Percentiles rank a stretch among this genome's conserved stretches.
Evolutionary conservation across 257 asterid genomes (phyloP).

Genomic region (Plectranthus barbatus): DNA sequence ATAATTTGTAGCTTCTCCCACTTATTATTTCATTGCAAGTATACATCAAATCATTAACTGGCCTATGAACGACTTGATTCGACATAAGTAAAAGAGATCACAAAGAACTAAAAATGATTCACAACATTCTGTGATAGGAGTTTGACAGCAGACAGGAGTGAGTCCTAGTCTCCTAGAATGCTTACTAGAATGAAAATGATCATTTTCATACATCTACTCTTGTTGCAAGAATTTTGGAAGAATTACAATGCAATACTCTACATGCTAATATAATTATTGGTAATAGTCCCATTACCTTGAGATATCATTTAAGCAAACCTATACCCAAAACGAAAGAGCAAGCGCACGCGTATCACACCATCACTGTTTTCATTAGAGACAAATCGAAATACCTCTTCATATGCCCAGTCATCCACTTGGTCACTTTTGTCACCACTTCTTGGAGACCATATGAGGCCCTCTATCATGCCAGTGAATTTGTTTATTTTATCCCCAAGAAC

Average conservation of each 20-base stretch:
- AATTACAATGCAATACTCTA: neutral
- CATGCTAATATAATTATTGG: neutral
- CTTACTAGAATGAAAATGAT: neutral
- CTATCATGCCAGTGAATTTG: conserved; percentile 88
- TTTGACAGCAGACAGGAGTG: neutral
- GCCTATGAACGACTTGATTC: neutral
- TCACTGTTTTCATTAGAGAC: neutral
- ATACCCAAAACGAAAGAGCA: neutral
- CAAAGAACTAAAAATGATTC: neutral
- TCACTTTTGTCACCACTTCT: conserved; percentile 57
- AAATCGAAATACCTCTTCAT: conserved; percentile 69
- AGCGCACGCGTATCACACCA: neutral
- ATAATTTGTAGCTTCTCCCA: neutral
- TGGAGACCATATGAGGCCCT: conserved; percentile 96
- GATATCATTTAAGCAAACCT: neutral
- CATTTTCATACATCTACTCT: neutral
- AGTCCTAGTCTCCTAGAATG: too few species aligned
- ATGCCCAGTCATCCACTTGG: conserved; percentile 91
- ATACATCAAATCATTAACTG: neutral
- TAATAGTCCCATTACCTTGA: neutral
- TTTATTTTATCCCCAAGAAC: conserved; percentile 82
- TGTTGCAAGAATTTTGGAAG: neutral
- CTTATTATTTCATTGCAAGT: neutral
- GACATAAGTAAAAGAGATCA: neutral
- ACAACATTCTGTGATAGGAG: neutral